These are phyloP conservation scores for Aspergillus sp. DNA, from an alignment of 2,329 filamentous ascomycete species.

Conservation along the genomic window DNA sequence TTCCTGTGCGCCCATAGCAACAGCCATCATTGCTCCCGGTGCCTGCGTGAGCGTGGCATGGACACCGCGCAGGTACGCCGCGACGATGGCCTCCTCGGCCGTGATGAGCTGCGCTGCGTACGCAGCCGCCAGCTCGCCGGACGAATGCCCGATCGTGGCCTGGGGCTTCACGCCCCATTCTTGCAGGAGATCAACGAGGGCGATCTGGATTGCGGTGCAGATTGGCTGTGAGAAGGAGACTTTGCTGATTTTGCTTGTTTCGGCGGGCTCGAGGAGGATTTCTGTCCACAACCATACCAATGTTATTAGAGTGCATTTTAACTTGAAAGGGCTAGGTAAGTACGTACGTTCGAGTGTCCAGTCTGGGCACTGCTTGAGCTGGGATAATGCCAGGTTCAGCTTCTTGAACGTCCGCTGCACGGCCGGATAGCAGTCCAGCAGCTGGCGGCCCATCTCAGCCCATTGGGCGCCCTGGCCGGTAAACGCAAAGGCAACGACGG, in stretches of 20 bases:
- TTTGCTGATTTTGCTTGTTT: neutral
- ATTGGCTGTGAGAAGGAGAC: conserved; percentile 21
- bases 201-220: conserved; percentile 30
- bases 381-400: neutral
- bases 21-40: neutral
- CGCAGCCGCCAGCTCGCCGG: conserved; percentile 47
- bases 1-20: neutral
- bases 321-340: neutral
- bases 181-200: conserved; percentile 25
- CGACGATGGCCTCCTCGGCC: neutral
- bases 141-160: conserved; percentile 50
- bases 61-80: neutral
- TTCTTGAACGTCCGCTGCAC: conserved; percentile 3
- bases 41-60: neutral
- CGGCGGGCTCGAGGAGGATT: conserved; percentile 3
- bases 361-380: conserved; percentile 7
- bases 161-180: conserved; percentile 34
- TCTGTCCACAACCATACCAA: neutral
- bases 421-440: neutral
- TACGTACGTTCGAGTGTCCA: neutral
- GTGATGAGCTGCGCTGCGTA: neutral
- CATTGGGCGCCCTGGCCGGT: conserved; percentile 36
- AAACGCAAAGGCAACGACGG: conserved; percentile 18
- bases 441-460: conserved; percentile 25
- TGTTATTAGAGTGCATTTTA: conserved; percentile 17